phyloP scores from a whole-genome alignment of 352 stramenopile species.

The Globisporangium megalacanthum region DNA sequence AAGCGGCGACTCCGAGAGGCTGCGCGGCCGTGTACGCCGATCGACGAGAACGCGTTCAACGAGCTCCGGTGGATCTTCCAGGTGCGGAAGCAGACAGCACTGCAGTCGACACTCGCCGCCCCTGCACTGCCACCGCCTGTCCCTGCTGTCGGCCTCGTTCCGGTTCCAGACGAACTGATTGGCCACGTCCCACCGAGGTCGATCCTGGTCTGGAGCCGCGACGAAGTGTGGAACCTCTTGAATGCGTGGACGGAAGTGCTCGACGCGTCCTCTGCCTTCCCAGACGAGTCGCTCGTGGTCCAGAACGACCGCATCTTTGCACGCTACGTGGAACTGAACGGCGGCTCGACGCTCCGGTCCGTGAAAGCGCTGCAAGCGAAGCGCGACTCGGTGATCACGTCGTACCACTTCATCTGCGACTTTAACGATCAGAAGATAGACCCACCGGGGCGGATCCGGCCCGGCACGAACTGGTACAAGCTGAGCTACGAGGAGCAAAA shows the following conservation, averaged over 20 bases:
- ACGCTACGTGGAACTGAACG: slow-evolving; percentile 4
- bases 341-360: slow-evolving; percentile 1
- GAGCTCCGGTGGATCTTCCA: slow-evolving; percentile 10
- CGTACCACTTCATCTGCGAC: slow-evolving; percentile 11
- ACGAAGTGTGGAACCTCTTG: slow-evolving; percentile 8
- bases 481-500: slow-evolving; percentile 10
- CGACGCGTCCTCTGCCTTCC: neutral
- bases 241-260: slow-evolving; percentile 7
- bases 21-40: slow-evolving; percentile 1
- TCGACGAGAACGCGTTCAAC: slow-evolving; percentile 8
- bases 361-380: slow-evolving; percentile 13
- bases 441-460: neutral
- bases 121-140: neutral
- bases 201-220: slow-evolving; percentile 7
- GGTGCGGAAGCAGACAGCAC: neutral
- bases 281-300: slow-evolving; percentile 2
- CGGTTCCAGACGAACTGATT: neutral
- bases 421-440: slow-evolving; percentile 6
- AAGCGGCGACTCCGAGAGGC: slow-evolving; percentile 1
- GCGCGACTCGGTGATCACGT: slow-evolving; percentile 10
- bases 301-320: slow-evolving; percentile 10
- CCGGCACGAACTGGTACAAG: slow-evolving; percentile 5
- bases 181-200: neutral
- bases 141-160: neutral
- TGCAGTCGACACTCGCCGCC: neutral